phyloP scores from a whole-genome alignment of 352 stramenopile species.

The Halophytophthora polymorphica region DNA sequence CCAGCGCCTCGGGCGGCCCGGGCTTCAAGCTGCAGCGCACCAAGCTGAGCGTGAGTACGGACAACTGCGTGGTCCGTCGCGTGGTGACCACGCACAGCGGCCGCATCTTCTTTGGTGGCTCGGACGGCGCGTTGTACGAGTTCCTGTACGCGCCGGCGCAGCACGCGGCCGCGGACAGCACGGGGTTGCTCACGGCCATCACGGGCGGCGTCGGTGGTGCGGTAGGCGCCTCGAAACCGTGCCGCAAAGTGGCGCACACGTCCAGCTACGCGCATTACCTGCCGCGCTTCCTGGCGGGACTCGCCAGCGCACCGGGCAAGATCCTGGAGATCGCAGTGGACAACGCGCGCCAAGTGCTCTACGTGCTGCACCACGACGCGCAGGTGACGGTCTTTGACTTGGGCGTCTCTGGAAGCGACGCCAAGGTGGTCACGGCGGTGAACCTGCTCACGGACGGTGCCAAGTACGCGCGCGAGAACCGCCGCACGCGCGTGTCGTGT shows the following conservation, averaged over 20 bases:
- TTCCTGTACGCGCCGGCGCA: constrained; percentile 69
- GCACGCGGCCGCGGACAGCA: constrained; percentile 27
- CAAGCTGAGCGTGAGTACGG: constrained; percentile 90
- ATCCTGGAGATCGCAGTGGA: constrained; percentile 89
- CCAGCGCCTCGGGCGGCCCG: constrained; percentile 7
- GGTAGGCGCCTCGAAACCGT: constrained; percentile 65
- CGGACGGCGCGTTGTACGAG: constrained; percentile 95
- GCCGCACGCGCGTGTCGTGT: constrained; percentile 77
- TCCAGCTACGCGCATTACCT: constrained; percentile 80
- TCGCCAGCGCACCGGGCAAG: constrained; percentile 74
- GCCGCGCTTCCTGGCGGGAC: constrained; percentile 69
- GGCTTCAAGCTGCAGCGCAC: constrained; percentile 70
- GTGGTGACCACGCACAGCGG: constrained; percentile 85
- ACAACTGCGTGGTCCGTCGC: constrained; percentile 91
- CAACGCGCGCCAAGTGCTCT: constrained; percentile 87
- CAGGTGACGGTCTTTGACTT: constrained; percentile 79
- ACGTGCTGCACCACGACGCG: constrained; percentile 86
- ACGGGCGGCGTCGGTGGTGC: constrained; percentile 26
- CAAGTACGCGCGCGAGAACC: constrained; percentile 82
- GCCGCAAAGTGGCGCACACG: constrained; percentile 91
- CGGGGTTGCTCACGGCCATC: constrained; percentile 27
- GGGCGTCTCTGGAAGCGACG: constrained; percentile 44
- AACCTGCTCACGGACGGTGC: constrained; percentile 68
- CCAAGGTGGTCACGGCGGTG: constrained; percentile 60
- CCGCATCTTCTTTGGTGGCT: constrained; percentile 96